A percentile compares a stretch with the other conserved stretches of the same genome.
phyloP scores from a whole-genome alignment of 768 basidiomycete species.

The Lepiota venenata region DNA sequence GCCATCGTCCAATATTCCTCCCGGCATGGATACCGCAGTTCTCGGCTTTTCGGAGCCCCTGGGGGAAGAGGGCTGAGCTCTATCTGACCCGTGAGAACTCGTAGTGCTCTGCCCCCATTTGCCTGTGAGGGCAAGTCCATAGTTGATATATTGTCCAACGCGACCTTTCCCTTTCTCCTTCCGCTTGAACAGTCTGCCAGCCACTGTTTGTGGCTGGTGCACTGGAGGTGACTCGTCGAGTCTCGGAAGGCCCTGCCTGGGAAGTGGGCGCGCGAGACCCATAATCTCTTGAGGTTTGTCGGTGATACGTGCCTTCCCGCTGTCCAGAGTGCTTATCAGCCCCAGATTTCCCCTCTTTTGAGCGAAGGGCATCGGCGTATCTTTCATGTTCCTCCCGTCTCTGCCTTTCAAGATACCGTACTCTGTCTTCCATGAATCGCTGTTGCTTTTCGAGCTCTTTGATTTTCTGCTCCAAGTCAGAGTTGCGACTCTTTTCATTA shows the following conservation, averaged over 20 bases:
- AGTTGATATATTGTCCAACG: background rate
- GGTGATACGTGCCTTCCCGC: background rate
- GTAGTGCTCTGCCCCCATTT: background rate
- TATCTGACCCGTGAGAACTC: background rate
- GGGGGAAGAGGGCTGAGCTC: background rate
- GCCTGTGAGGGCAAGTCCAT: background rate
- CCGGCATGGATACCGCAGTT: background rate
- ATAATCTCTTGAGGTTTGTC: background rate
- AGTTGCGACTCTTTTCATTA: background rate
- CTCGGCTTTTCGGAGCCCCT: background rate
- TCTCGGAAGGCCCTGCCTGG: too few species aligned
- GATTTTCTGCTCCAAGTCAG: constrained; percentile 5
- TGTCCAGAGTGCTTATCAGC: background rate
- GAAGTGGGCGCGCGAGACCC: too few species aligned
- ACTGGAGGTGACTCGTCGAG: background rate
- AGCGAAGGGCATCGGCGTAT: background rate
- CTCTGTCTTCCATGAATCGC: constrained; percentile 6
- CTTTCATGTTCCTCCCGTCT: constrained; percentile 8
- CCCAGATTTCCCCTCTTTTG: background rate
- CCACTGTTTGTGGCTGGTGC: background rate
- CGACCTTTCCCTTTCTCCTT: constrained; percentile 4
- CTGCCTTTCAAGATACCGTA: background rate
- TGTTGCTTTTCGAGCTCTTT: constrained; percentile 7
- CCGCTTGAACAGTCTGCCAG: constrained; percentile 8
- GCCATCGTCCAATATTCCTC: background rate